These are phyloP conservation scores for Stachybotrys elegans DNA, from an alignment of 2,329 filamentous ascomycete species.

Conservation along the genomic window DNA sequence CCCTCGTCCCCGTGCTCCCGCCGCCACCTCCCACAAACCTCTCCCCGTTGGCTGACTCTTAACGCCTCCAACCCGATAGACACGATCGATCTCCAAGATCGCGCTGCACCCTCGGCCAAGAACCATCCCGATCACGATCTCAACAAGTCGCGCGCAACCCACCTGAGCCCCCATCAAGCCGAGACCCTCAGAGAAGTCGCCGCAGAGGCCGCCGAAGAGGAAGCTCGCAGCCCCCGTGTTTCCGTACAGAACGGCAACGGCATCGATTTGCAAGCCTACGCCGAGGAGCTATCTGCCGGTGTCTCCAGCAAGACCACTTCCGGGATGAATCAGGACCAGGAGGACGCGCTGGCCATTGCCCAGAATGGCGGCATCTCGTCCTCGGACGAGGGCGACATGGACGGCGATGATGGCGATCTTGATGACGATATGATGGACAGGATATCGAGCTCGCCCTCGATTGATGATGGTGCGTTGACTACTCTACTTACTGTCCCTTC, in stretches of 20 bases:
- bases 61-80: too few relatives aligned
- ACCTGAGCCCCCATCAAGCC: slow-evolving; percentile 77
- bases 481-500: background rate
- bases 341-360: slow-evolving; percentile 55
- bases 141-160: too few relatives aligned
- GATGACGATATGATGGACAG: slow-evolving; percentile 97
- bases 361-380: slow-evolving; percentile 55
- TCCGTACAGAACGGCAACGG: slow-evolving; percentile 44
- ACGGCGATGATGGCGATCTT: slow-evolving; percentile 67
- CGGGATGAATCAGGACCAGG: slow-evolving; percentile 35
- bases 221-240: slow-evolving; percentile 57
- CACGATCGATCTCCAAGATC: slow-evolving; percentile 91
- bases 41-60: too few relatives aligned
- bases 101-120: slow-evolving; percentile 74
- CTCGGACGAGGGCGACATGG: slow-evolving; percentile 57
- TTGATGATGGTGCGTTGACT: slow-evolving; percentile 92
- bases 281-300: slow-evolving; percentile 36
- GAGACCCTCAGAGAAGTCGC: slow-evolving; percentile 76
- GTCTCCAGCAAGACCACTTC: slow-evolving; percentile 18
- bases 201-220: slow-evolving; percentile 70
- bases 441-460: slow-evolving; percentile 97
- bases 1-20: too few relatives aligned
- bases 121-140: slow-evolving; percentile 57
- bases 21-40: too few relatives aligned
- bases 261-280: slow-evolving; percentile 39